Evolutionary conservation across 495 filamentous ascomycete species (phyloP), one percentile per base, ranked within the genome.

Genomic region (Trichoderma gamsii): DNA sequence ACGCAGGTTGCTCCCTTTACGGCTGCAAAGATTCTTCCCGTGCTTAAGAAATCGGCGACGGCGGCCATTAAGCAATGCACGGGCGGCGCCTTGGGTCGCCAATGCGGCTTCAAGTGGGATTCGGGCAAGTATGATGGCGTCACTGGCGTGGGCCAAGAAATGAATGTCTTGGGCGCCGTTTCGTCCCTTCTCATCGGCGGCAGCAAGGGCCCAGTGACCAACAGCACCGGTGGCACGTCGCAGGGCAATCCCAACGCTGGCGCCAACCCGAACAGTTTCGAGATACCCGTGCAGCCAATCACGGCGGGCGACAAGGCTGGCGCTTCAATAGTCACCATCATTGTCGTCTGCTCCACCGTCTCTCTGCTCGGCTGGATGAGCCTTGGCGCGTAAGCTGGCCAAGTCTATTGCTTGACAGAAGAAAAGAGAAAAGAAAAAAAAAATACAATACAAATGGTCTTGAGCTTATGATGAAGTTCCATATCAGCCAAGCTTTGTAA

Each of bases 81-180:
- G 2, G 89, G 88, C 56, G 84, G 83, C 11, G 71, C 66, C 16
- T 83, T 86, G 71, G 77, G 81, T 8, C 84, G 85, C 13, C 81
- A 80, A 0, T 96, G 92, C 76, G 90, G 91, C 0, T 80, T 91
- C 71, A 83, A 79, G 70, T 96, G 92, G 89, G 84, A 76, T 68
- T 77, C 76, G 41, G 72, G 75, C 7, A 74, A 77, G 13, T 91
- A 84, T 77, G 90, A 93, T 71, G 85, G 83, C 1, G 77, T 75
- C 15, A 71, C 72, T 15, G 88, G 88, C 1, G 83, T 87, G 0
- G 89, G 89, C 0, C 87, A 92, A 79, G 84, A 90, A 75, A 86
- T 93, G 83, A 84, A 84, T 67, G 90, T 87, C 0, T 75, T 93
- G 56, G 85, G 83, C 43, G 85, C 88, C 16, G 80, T 93, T 2